phyloP scores from a whole-genome alignment of 305 asterid genomes.

The Solanum hybrid region DNA sequence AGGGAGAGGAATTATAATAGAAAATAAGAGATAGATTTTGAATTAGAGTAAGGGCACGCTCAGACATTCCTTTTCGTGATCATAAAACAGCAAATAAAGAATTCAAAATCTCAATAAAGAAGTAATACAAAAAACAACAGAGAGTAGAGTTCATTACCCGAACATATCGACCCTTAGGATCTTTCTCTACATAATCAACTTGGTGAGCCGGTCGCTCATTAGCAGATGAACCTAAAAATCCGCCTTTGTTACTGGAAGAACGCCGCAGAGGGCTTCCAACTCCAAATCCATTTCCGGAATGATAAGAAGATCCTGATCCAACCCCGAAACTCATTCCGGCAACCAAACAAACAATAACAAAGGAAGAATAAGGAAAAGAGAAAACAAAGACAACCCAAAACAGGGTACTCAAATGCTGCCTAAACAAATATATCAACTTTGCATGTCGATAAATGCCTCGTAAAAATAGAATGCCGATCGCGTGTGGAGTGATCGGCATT shows the following conservation, averaged over 20 bases:
- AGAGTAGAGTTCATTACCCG: slow-evolving; percentile 32
- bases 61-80: background rate
- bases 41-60: background rate
- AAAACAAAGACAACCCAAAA: slow-evolving; percentile 3
- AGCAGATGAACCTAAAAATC: slow-evolving; percentile 10
- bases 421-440: slow-evolving; percentile 11
- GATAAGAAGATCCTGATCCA: slow-evolving; percentile 15
- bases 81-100: background rate
- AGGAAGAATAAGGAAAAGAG: slow-evolving; percentile 9
- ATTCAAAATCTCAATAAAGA: background rate
- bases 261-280: slow-evolving; percentile 7
- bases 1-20: background rate
- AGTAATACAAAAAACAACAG: background rate
- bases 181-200: slow-evolving; percentile 48
- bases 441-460: slow-evolving; percentile 24
- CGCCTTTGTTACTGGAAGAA: slow-evolving; percentile 11
- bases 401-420: background rate
- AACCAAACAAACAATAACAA: slow-evolving; percentile 5
- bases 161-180: slow-evolving; percentile 46
- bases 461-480: slow-evolving; percentile 27
- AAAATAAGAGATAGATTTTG: background rate
- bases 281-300: slow-evolving; percentile 14
- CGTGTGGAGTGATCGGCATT: slow-evolving; percentile 32
- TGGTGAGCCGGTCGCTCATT: slow-evolving; percentile 15
- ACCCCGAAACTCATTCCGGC: slow-evolving; percentile 26